phyloP scores from a whole-genome alignment of 2,329 filamentous ascomycete genomes.

The Cytospora piceae region DNA sequence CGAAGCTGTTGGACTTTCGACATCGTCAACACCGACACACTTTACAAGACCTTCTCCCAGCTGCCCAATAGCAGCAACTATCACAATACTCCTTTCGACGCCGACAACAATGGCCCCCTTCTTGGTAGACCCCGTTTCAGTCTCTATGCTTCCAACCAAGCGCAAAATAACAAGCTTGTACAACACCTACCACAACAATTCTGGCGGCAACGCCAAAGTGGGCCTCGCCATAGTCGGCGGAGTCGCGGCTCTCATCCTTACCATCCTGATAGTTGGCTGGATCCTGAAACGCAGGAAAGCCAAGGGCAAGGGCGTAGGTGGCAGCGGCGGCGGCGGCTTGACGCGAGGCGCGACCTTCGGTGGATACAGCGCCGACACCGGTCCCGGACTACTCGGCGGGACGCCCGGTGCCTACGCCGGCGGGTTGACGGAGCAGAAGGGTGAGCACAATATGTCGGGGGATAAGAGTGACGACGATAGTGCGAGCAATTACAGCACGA shows the following conservation, averaged over 20 bases:
- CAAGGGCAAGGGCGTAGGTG: not conserved
- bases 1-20: not conserved
- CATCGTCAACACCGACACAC: not conserved
- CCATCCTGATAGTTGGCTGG: not conserved
- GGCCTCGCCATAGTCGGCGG: not conserved
- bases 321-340: not conserved
- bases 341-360: not conserved
- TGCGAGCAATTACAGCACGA: not conserved
- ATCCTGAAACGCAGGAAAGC: not conserved
- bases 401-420: not conserved
- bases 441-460: not conserved
- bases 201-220: not conserved
- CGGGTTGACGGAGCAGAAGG: not conserved
- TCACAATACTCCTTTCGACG: not conserved
- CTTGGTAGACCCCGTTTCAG: not conserved
- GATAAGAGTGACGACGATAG: not conserved
- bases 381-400: not conserved
- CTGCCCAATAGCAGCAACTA: not conserved
- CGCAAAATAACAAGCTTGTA: not conserved
- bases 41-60: not conserved
- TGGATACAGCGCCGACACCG: slow-evolving; percentile 6
- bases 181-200: not conserved
- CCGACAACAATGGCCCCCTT: slow-evolving; percentile 9
- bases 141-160: not conserved
- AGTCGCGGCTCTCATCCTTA: slow-evolving; percentile 1